Percentiles rank a stretch among this genome's conserved stretches.
Evolutionary conservation across 1,139 yeast species (phyloP).

Genomic region (Kodamaea sp.): DNA sequence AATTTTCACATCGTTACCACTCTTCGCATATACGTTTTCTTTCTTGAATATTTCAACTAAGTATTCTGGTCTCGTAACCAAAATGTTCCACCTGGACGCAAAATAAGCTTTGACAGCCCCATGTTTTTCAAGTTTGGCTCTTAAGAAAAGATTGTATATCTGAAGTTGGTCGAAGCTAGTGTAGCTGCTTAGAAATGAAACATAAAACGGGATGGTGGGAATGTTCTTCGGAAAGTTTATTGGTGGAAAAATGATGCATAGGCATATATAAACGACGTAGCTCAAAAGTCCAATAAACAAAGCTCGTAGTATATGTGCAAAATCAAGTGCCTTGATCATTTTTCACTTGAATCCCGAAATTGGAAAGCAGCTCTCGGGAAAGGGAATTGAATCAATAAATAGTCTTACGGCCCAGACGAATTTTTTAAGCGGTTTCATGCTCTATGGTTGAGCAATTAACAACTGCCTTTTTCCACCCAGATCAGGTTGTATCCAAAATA

Average conservation of each 20-base stretch:
- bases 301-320: too few species aligned
- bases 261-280: background rate
- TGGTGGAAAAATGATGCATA: constrained; percentile 31
- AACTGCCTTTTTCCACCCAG: too few species aligned
- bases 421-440: too few species aligned
- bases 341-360: too few species aligned
- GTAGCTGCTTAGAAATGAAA: constrained; percentile 49
- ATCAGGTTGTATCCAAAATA: too few species aligned
- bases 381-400: too few species aligned
- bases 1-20: constrained; percentile 62
- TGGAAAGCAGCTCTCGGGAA: too few species aligned
- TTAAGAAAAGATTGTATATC: constrained; percentile 34
- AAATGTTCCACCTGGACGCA: constrained; percentile 64
- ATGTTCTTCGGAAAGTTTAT: constrained; percentile 39
- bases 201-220: constrained; percentile 65
- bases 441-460: too few species aligned
- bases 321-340: too few species aligned
- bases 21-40: constrained; percentile 53
- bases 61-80: constrained; percentile 52
- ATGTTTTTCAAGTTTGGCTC: constrained; percentile 24
- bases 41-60: constrained; percentile 49
- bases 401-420: too few species aligned
- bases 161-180: constrained; percentile 51
- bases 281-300: too few species aligned
- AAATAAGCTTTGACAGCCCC: constrained; percentile 65